Evolutionary conservation across 2,329 filamentous ascomycete species (phyloP).

Genomic region (Fusarium tjaetaba): DNA sequence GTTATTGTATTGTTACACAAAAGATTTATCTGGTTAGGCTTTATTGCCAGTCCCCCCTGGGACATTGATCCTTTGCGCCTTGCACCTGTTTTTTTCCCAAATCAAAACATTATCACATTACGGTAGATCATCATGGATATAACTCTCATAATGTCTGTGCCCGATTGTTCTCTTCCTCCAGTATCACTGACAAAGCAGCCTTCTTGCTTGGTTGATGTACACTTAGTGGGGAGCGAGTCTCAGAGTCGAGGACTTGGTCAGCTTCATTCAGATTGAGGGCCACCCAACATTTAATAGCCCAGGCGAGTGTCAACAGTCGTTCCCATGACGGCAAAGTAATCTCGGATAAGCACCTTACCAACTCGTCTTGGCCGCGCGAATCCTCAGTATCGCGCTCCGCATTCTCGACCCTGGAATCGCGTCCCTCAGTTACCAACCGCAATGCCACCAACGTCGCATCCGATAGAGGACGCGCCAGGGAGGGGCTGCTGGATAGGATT

Average conservation of each 20-base stretch:
- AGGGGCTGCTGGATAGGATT: slow-evolving; percentile 78
- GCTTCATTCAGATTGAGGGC: slow-evolving; percentile 46
- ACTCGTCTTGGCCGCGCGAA: slow-evolving; percentile 51
- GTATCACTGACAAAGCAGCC: slow-evolving; percentile 37
- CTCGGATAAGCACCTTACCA: slow-evolving; percentile 51
- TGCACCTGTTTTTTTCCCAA: slow-evolving; percentile 14
- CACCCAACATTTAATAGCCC: slow-evolving; percentile 56
- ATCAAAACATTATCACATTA: slow-evolving; percentile 27
- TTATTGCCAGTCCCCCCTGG: slow-evolving; percentile 26
- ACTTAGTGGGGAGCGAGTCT: slow-evolving; percentile 34
- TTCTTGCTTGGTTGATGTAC: slow-evolving; percentile 38
- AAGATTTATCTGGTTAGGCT: slow-evolving; percentile 25
- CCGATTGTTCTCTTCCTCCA: slow-evolving; percentile 35
- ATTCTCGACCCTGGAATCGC: slow-evolving; percentile 57
- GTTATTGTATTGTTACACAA: slow-evolving; percentile 40
- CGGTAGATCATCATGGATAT: slow-evolving; percentile 35
- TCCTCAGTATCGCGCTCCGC: slow-evolving; percentile 46
- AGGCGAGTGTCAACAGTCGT: slow-evolving; percentile 59
- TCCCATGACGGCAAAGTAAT: slow-evolving; percentile 58
- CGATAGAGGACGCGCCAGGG: slow-evolving; percentile 76
- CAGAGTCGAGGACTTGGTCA: slow-evolving; percentile 33
- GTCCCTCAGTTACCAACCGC: slow-evolving; percentile 74
- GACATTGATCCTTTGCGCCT: slow-evolving; percentile 37
- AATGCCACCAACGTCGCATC: slow-evolving; percentile 79
- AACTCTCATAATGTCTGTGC: slow-evolving; percentile 15